Evolutionary conservation across 371 early-diverging fungal species (phyloP).

Genomic region (Mucor irregularis): DNA sequence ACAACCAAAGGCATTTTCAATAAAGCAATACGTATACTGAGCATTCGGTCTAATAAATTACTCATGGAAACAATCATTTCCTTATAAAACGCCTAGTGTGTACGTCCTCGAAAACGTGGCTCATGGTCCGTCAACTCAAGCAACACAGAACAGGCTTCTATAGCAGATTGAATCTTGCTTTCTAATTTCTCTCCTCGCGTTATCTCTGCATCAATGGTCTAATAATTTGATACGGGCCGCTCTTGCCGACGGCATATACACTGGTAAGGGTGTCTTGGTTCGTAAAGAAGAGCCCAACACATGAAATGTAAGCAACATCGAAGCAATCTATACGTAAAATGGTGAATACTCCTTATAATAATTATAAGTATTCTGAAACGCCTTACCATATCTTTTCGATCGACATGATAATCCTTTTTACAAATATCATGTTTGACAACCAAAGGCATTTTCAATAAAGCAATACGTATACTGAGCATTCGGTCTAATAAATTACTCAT

Average conservation of each 20-base stretch:
- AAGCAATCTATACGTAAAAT: too few species aligned
- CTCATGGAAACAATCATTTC: constrained; percentile 57
- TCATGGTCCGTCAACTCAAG: constrained; percentile 58
- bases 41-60: constrained; percentile 56
- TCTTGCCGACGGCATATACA: constrained; percentile 58
- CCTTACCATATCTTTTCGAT: constrained; percentile 59
- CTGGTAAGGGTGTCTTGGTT: constrained; percentile 56
- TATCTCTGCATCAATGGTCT: constrained; percentile 35
- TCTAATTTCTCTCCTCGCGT: constrained; percentile 42
- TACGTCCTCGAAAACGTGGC: constrained; percentile 60
- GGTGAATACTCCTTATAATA: too few species aligned
- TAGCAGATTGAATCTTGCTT: constrained; percentile 38
- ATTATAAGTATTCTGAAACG: too few species aligned
- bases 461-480: constrained; percentile 54
- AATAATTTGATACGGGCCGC: constrained; percentile 51
- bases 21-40: constrained; percentile 55
- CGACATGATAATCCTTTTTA: constrained; percentile 36
- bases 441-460: constrained; percentile 48
- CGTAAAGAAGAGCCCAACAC: constrained; percentile 42
- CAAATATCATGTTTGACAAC: constrained; percentile 45
- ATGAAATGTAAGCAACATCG: neutral
- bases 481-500: constrained; percentile 58
- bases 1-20: constrained; percentile 51
- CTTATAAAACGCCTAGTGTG: constrained; percentile 55
- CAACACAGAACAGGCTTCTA: constrained; percentile 43